Evolutionary conservation across 2,329 filamentous ascomycete species (phyloP).

Genomic region (Cytospora schulzeri): DNA sequence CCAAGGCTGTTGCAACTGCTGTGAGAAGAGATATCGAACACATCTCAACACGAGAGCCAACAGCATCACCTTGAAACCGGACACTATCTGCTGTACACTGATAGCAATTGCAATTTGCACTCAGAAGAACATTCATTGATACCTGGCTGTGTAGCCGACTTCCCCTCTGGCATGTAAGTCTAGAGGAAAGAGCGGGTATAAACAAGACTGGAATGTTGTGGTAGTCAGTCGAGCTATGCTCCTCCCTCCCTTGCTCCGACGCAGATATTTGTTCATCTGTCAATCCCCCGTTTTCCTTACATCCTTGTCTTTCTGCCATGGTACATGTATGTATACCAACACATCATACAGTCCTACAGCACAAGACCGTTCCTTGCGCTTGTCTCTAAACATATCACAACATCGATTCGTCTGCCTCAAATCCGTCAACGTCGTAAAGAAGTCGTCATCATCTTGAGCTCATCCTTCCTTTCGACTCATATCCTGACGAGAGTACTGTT

Average conservation of each 20-base stretch:
- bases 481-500: background rate
- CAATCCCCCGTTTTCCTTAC: background rate
- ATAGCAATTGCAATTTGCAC: background rate
- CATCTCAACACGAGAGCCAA: no score
- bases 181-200: slow-evolving; percentile 6
- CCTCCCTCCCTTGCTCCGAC: background rate
- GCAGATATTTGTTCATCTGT: background rate
- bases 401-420: slow-evolving; percentile 8
- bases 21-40: no score
- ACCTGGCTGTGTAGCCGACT: slow-evolving; percentile 6
- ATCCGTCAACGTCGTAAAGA: background rate
- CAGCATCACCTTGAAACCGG: no score
- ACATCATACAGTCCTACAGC: background rate
- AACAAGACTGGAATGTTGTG: slow-evolving; percentile 10
- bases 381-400: background rate
- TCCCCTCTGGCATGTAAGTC: slow-evolving; percentile 10
- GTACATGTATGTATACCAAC: no score
- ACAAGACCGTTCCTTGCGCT: background rate
- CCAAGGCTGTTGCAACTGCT: no score
- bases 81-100: no score
- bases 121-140: background rate
- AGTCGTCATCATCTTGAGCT: background rate
- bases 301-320: background rate
- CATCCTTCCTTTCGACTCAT: background rate
- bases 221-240: background rate